A percentile compares a stretch with the other conserved stretches of the same genome.
Conservation (phyloP, 2,329 filamentous ascomycete genomes). For the Cladosporium cucumerinum region DNA sequence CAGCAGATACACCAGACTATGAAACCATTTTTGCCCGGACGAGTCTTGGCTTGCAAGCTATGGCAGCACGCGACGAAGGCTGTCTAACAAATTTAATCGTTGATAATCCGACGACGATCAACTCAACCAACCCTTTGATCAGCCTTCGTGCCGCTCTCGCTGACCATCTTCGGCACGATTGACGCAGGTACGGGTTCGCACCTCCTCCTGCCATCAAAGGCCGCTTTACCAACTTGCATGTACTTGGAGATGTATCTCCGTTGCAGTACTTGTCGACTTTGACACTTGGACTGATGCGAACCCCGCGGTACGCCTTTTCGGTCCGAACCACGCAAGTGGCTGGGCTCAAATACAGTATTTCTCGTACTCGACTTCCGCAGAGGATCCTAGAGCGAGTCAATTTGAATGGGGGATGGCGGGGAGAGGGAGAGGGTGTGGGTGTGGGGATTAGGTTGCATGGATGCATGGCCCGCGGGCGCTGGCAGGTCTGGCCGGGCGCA, state of each 20-base stretch:
- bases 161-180: background rate
- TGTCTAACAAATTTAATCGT: background rate
- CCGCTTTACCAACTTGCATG: background rate
- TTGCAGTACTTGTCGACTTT: background rate
- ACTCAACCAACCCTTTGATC: background rate
- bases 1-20: background rate
- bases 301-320: background rate
- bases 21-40: background rate
- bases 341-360: background rate
- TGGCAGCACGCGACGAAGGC: background rate
- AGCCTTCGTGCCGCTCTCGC: background rate
- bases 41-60: background rate
- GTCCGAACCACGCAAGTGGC: constrained; percentile 9
- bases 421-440: background rate
- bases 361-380: background rate
- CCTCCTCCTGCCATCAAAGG: background rate
- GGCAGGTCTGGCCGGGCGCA: background rate
- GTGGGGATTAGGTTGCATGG: constrained; percentile 4
- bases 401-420: background rate
- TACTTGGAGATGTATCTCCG: background rate
- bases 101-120: background rate
- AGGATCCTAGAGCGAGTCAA: background rate
- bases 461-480: background rate
- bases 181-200: constrained; percentile 6
- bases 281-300: background rate